These are phyloP conservation scores for Leptoxyphium fumago DNA, from an alignment of 2,329 filamentous ascomycete species.

Conservation along the genomic window DNA sequence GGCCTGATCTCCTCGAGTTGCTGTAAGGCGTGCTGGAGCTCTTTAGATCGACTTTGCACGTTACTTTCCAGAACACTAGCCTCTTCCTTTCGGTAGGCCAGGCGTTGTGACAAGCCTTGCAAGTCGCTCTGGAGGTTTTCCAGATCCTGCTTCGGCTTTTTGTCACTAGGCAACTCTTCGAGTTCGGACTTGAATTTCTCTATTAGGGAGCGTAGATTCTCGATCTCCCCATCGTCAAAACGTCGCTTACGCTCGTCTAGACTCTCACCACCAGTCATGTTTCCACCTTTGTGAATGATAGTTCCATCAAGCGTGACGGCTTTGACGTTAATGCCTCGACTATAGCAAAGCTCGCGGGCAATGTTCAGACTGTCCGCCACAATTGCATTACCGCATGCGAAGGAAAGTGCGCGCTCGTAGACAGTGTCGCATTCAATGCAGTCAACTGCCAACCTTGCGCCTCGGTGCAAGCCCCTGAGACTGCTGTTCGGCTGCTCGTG, in stretches of 20 bases:
- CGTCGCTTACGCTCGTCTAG: slow-evolving; percentile 54
- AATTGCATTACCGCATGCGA: slow-evolving; percentile 87
- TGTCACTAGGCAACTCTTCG: slow-evolving; percentile 61
- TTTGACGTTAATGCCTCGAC: slow-evolving; percentile 73
- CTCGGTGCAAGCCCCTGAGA: slow-evolving; percentile 74
- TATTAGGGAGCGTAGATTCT: slow-evolving; percentile 63
- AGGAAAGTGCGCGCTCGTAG: slow-evolving; percentile 82
- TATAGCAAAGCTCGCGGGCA: slow-evolving; percentile 81
- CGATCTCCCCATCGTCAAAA: slow-evolving; percentile 82
- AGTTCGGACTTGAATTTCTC: slow-evolving; percentile 67
- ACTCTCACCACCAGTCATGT: slow-evolving; percentile 90
- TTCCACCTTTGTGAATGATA: slow-evolving; percentile 87
- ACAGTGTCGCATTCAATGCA: slow-evolving; percentile 86
- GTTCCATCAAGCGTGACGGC: slow-evolving; percentile 91
- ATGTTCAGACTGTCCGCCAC: slow-evolving; percentile 80
- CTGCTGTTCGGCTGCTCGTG: slow-evolving; percentile 82
- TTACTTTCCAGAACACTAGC: slow-evolving; percentile 68
- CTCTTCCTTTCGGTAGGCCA: slow-evolving; percentile 60
- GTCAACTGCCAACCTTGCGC: slow-evolving; percentile 78
- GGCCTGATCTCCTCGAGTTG: slow-evolving; percentile 64
- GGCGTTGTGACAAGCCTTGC: slow-evolving; percentile 60
- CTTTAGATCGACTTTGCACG: slow-evolving; percentile 66
- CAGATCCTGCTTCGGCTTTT: slow-evolving; percentile 62
- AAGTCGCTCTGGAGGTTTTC: slow-evolving; percentile 70
- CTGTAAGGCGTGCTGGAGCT: slow-evolving; percentile 56